These are phyloP conservation scores for Mycena alexandri DNA, from an alignment of 768 basidiomycete species.

Conservation along the genomic window DNA sequence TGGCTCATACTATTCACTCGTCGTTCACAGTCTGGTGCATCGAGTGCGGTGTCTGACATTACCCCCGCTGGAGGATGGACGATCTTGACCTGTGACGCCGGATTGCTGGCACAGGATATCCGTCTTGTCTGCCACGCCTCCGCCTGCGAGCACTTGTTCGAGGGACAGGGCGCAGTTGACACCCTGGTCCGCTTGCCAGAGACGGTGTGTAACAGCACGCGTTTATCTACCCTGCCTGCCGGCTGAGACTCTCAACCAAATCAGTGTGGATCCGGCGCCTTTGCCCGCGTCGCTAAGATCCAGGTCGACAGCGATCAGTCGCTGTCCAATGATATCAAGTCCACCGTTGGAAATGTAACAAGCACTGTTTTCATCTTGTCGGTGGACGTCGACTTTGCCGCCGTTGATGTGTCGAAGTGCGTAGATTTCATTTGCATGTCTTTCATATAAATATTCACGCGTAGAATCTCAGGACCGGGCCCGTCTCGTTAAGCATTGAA, in stretches of 20 bases:
- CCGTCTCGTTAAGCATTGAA: slow-evolving; percentile 25
- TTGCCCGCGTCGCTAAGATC: slow-evolving; percentile 28
- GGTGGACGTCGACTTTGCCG: slow-evolving; percentile 30
- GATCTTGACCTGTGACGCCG: slow-evolving; percentile 29
- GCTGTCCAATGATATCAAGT: slow-evolving; percentile 2
- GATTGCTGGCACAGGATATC: slow-evolving; percentile 31
- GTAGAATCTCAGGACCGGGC: slow-evolving; percentile 23
- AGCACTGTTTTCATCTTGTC: slow-evolving; percentile 30
- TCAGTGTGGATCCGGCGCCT: slow-evolving; percentile 27
- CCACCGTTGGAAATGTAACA: slow-evolving; percentile 22
- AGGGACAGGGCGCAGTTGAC: slow-evolving; percentile 32
- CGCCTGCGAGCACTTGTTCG: slow-evolving; percentile 30
- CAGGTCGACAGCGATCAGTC: slow-evolving; percentile 19
- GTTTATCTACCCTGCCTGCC: background rate
- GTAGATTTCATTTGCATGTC: background rate
- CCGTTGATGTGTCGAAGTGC: slow-evolving; percentile 11
- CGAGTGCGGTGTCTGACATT: slow-evolving; percentile 35
- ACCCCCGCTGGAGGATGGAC: slow-evolving; percentile 37
- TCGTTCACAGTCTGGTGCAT: slow-evolving; percentile 15
- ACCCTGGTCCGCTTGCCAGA: slow-evolving; percentile 31
- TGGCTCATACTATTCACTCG: background rate
- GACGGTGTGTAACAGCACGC: slow-evolving; percentile 4
- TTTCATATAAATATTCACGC: background rate
- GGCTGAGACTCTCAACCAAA: background rate
- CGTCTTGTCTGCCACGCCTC: slow-evolving; percentile 33